phyloP scores from a whole-genome alignment of 352 stramenopile species.

The Phytophthora constricta region DNA sequence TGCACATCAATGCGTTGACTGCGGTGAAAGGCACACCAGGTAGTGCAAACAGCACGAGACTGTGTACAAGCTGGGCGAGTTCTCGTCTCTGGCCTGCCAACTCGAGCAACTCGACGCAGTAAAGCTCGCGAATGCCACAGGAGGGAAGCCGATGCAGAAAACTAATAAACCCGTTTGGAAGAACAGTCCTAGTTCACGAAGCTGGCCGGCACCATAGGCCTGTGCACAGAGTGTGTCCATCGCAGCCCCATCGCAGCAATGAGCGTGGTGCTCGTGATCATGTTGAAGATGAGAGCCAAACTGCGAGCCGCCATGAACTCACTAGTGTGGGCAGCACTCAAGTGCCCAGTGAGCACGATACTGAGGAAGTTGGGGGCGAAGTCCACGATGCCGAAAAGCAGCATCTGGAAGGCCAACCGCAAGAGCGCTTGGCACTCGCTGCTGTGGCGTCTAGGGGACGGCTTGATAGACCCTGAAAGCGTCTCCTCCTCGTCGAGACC shows the following conservation, averaged over 20 bases:
- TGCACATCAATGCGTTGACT: slow-evolving; percentile 81
- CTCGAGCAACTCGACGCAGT: slow-evolving; percentile 81
- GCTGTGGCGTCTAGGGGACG: slow-evolving; percentile 7
- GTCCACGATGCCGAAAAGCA: slow-evolving; percentile 75
- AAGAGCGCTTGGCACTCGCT: slow-evolving; percentile 31
- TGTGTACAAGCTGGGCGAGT: slow-evolving; percentile 70
- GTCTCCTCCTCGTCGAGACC: slow-evolving; percentile 17
- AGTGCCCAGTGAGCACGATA: slow-evolving; percentile 71
- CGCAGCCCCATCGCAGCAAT: slow-evolving; percentile 85
- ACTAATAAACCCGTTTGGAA: slow-evolving; percentile 84
- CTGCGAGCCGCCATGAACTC: slow-evolving; percentile 82
- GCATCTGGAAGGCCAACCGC: slow-evolving; percentile 41
- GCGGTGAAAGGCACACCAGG: slow-evolving; percentile 78
- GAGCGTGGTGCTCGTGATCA: slow-evolving; percentile 84
- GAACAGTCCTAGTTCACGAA: slow-evolving; percentile 87
- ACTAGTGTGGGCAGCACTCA: slow-evolving; percentile 64
- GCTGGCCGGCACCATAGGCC: slow-evolving; percentile 85
- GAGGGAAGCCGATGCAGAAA: slow-evolving; percentile 65
- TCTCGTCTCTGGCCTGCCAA: slow-evolving; percentile 69
- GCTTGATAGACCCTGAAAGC: slow-evolving; percentile 9
- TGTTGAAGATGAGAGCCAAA: slow-evolving; percentile 82
- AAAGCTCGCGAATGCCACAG: slow-evolving; percentile 73
- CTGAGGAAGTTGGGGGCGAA: slow-evolving; percentile 72
- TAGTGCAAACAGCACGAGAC: slow-evolving; percentile 73
- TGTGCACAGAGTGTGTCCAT: slow-evolving; percentile 92